A percentile compares a stretch with the other conserved stretches of the same genome.
These are phyloP conservation scores for Zygosaccharomyces sapae DNA, from an alignment of 1,139 yeast genomes.

Conservation along the genomic window DNA sequence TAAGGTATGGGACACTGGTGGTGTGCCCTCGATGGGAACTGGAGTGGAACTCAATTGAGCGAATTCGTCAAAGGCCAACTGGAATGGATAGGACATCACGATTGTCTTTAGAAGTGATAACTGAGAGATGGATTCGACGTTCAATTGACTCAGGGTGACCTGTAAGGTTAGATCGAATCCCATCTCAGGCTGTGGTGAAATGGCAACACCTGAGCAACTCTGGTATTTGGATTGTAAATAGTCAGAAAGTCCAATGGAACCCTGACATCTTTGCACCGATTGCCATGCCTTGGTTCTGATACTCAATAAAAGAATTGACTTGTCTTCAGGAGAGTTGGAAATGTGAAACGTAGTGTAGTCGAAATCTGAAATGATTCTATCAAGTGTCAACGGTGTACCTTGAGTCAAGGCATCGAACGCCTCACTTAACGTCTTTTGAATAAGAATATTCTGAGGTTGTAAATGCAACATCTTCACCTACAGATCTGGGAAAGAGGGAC, in stretches of 20 bases:
- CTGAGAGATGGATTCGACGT: slow-evolving; percentile 44
- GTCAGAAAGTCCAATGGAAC: slow-evolving; percentile 22
- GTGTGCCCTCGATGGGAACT: slow-evolving; percentile 40
- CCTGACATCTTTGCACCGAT: slow-evolving; percentile 23
- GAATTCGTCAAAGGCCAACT: slow-evolving; percentile 75
- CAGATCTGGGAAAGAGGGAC: too few relatives aligned
- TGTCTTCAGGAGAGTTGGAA: slow-evolving; percentile 54
- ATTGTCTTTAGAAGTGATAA: slow-evolving; percentile 77
- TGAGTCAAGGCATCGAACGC: slow-evolving; percentile 37
- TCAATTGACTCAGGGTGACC: slow-evolving; percentile 54
- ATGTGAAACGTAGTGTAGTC: slow-evolving; percentile 93
- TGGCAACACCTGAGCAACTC: slow-evolving; percentile 21
- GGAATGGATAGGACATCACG: slow-evolving; percentile 90
- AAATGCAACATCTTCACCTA: slow-evolving; percentile 42
- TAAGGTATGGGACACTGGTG: slow-evolving; percentile 46
- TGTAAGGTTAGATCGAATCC: slow-evolving; percentile 81
- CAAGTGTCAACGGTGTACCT: slow-evolving; percentile 57
- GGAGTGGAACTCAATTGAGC: slow-evolving; percentile 60
- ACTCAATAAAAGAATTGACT: slow-evolving; percentile 25
- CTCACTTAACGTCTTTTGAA: slow-evolving; percentile 44
- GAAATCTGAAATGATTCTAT: slow-evolving; percentile 87
- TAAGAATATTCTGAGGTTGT: slow-evolving; percentile 44
- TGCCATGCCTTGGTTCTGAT: slow-evolving; percentile 49
- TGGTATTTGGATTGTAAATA: slow-evolving; percentile 25
- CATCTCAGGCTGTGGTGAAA: slow-evolving; percentile 48